Evolutionary conservation across 2,329 filamentous ascomycete genomes (phyloP), one percentile per base, ranked within the genome.

Genomic region (Thermomyces lanuginosus): DNA sequence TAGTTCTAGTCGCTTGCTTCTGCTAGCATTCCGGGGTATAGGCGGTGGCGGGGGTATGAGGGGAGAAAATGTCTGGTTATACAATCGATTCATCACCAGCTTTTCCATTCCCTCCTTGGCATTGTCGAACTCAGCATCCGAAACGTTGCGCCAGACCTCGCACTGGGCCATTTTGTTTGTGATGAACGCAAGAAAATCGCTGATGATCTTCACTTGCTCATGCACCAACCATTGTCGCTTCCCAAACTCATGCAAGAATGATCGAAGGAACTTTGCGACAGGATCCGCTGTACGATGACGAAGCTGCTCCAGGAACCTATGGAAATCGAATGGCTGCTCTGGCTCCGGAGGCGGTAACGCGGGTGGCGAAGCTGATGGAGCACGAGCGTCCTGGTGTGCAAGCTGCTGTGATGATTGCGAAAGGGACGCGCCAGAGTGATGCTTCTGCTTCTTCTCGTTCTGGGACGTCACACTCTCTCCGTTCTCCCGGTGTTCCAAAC

Each of bases 221-320:
- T 98, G 89, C 5, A 93, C 89, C 80, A 92, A 92, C 89, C 89
- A 98, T 53, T 95, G 89, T 40, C 84, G 81, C 60, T 95, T 98
- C 18, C 74, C 81, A 54, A 98, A 98, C 51, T 98, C 91, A 25
- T 72, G 73, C 16, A 98, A 59, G 44, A 98, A 98, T 0, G 89
- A 95, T 37, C 91, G 80, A 23, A 98, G 64, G 46, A 93, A 98
- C 37, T 86, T 78, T 4, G 91, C 91, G 2, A 98, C 86, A 1
- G 91, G 89, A 44, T 98, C 91, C n/a, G 89, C 91, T 31, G 91
- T 92, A 38, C 86, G 81, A 55, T 98, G 89, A 33, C 89, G 76
- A 16, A 98, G 63, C 53, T 98, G 89, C 50, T 95, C 89, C 24
- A 98, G 61, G 47, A 98, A 98, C 9, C 89, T 72, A 53, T 98